Conservation (phyloP, 2,329 filamentous ascomycete genomes). For the Lasiodiplodia sp. region DNA sequence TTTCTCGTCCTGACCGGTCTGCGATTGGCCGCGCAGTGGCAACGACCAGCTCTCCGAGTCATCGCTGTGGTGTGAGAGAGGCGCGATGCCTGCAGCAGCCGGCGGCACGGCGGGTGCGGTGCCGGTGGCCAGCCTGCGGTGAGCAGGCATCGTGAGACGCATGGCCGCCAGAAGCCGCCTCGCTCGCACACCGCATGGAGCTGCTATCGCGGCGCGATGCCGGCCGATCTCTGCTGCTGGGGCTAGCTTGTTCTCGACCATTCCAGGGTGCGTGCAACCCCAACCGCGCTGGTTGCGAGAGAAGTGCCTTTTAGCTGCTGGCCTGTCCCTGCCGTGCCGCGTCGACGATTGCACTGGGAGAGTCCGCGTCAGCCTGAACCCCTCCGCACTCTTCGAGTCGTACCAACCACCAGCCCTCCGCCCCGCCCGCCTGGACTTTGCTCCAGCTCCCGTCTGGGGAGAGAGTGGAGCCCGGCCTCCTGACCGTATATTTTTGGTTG, state of each 20-base stretch:
- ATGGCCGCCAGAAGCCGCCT: neutral
- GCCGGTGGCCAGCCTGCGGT: constrained; percentile 15
- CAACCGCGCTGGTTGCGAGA: constrained; percentile 20
- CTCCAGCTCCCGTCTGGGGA: neutral
- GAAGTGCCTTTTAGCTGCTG: constrained; percentile 6
- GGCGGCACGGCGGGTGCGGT: constrained; percentile 5
- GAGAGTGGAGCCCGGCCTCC: constrained; percentile 28
- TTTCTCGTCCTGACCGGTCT: constrained; percentile 1
- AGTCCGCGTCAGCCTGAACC: constrained; percentile 1
- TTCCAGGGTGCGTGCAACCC: constrained; percentile 25
- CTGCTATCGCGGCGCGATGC: constrained; percentile 9
- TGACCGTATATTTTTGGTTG: constrained; percentile 25
- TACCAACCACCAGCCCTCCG: neutral
- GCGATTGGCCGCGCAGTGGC: constrained; percentile 15
- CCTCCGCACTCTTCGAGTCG: neutral
- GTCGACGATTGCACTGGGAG: neutral
- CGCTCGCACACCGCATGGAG: constrained; percentile 10
- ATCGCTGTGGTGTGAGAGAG: constrained; percentile 14
- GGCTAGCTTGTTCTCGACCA: constrained; percentile 28
- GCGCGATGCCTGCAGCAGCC: constrained; percentile 1
- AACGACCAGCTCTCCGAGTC: constrained; percentile 3
- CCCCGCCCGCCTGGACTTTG: constrained; percentile 1
- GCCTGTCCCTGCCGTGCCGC: constrained; percentile 10
- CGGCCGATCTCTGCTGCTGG: constrained; percentile 13
- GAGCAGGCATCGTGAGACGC: constrained; percentile 15